Evolutionary conservation across 768 basidiomycete genomes (phyloP), one percentile per base, ranked within the genome.

Genomic region (Auriscalpium vulgare): DNA sequence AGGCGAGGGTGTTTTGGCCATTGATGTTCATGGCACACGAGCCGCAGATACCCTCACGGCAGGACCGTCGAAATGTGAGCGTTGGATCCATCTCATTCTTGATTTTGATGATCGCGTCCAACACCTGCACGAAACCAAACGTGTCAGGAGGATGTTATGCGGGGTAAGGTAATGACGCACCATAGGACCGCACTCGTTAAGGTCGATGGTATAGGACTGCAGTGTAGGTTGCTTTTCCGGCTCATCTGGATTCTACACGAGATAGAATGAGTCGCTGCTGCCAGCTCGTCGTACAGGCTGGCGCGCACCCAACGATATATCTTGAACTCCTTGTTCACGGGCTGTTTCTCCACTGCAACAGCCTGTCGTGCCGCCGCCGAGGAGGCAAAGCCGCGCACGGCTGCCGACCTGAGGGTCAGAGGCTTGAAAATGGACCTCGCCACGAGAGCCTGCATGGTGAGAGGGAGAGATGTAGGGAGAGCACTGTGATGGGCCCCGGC

Each of bases 11-110:
- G 78, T 99, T 99, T 73, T 90, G 86, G 52, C 95, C 95, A 69
- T 98, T 86, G 68, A 99, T 89, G 78, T 99, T 99, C 95, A 99
- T 97, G 53, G 95, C 95, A 69, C 95, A 98, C 6, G 91, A 94
- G 40, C 95, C 95, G 66, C 95, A 99, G 64, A 99, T 98, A 55
- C 95, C 93, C 75, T 95, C 92, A 55, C 92, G 74, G 76, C 92
- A 95, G 17, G 88, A 91, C 44, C 93, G 81, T 44, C 97, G 84
- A 79, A 99, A 98, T 6, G 95, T 97, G 36, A 99, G 79, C 1
- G 95, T 98, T 2, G 95, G 90, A 75, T 98, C 97, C 34, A 95
- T 67, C 71, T 98, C 95, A 72, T 97, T 97, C 83, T 99, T 99
- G 69, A 99, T 97, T 75, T 98, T 97, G 75, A 97, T 97, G 64